These are phyloP conservation scores for Globisporangium iwayamae DNA, from an alignment of 352 stramenopile genomes.

Conservation along the genomic window DNA sequence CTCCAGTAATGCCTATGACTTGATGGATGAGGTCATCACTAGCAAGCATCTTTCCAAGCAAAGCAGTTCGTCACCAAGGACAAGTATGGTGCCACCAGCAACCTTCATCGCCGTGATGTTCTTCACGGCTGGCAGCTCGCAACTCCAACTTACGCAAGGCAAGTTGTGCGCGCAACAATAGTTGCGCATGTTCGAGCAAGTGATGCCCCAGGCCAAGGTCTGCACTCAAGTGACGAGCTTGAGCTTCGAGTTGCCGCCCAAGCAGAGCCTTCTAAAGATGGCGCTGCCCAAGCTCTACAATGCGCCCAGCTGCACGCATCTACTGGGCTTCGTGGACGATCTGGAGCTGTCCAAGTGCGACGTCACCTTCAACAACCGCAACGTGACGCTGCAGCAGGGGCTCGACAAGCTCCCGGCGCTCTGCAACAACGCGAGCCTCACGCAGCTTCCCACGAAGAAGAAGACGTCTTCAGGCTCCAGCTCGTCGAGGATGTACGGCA, in stretches of 20 bases:
- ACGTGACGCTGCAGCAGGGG: slow-evolving; percentile 47
- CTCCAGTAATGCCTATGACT: neutral
- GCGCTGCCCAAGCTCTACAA: slow-evolving; percentile 38
- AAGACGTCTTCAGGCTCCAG: slow-evolving; percentile 18
- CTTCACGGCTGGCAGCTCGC: slow-evolving; percentile 2
- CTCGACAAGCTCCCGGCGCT: slow-evolving; percentile 42
- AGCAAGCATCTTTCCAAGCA: neutral
- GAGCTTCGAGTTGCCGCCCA: slow-evolving; percentile 38
- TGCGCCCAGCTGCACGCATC: slow-evolving; percentile 36
- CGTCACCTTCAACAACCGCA: slow-evolving; percentile 35
- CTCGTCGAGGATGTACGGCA: neutral
- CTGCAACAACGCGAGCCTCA: slow-evolving; percentile 31
- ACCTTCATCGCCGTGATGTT: slow-evolving; percentile 13
- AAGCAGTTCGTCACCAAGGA: neutral
- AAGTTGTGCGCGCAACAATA: slow-evolving; percentile 35
- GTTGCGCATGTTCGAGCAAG: slow-evolving; percentile 43
- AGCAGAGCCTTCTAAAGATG: slow-evolving; percentile 20
- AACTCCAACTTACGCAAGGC: neutral
- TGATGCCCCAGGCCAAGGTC: slow-evolving; percentile 30
- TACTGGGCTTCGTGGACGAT: slow-evolving; percentile 58
- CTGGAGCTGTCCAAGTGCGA: slow-evolving; percentile 55
- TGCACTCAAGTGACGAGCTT: slow-evolving; percentile 39
- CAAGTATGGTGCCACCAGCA: neutral
- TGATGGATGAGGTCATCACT: neutral
- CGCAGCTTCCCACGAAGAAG: slow-evolving; percentile 39